Conservation (phyloP, 164 flowering plant genomes). For the Platanus orientalis region DNA sequence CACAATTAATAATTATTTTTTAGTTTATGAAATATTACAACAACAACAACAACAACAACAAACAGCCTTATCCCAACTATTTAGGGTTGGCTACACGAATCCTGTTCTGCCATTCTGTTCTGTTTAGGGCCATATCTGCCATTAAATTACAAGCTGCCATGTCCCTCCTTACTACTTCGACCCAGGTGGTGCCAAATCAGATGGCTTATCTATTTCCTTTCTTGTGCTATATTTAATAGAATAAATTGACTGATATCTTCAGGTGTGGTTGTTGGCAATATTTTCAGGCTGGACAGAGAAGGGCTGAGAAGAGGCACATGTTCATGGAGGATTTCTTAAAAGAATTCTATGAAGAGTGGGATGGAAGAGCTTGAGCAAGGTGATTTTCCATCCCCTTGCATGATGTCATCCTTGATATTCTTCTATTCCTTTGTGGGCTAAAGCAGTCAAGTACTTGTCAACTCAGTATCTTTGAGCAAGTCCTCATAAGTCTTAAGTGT, state of each 20-base stretch:
- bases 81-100: too few relatives aligned
- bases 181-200: too few relatives aligned
- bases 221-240: neutral
- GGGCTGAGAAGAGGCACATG: slow-evolving; percentile 86
- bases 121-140: too few relatives aligned
- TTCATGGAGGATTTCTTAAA: slow-evolving; percentile 74
- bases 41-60: too few relatives aligned
- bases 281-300: slow-evolving; percentile 74
- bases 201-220: neutral
- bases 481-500: too few relatives aligned
- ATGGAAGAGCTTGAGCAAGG: slow-evolving; percentile 54
- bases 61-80: too few relatives aligned
- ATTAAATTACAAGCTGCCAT: too few relatives aligned
- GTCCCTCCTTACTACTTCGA: too few relatives aligned
- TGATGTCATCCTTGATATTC: neutral
- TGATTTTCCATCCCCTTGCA: slow-evolving; percentile 4
- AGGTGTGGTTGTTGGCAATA: slow-evolving; percentile 2
- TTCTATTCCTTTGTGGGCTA: neutral
- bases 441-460: neutral
- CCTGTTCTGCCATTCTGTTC: too few relatives aligned
- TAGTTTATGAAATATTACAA: too few relatives aligned
- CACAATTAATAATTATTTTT: too few relatives aligned
- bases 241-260: slow-evolving; percentile 2
- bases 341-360: slow-evolving; percentile 87
- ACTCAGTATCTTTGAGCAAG: too few relatives aligned